phyloP scores from a whole-genome alignment of 208 protist species.

The Naegleria fowleri region DNA sequence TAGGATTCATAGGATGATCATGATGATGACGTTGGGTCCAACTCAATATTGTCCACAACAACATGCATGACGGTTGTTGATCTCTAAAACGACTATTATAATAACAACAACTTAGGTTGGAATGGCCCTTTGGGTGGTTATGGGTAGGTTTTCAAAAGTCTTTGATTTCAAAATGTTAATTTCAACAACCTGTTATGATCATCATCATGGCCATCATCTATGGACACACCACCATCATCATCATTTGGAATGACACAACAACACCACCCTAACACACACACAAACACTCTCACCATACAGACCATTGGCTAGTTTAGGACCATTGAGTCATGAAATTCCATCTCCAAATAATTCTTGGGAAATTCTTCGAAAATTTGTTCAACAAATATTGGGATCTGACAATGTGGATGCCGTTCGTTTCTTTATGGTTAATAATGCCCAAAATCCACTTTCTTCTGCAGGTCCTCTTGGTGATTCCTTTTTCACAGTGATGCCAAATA shows the following conservation, averaged over 20 bases:
- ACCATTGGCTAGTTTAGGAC: neutral
- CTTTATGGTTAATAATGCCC: neutral
- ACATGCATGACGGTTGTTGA: no score
- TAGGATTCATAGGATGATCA: no score
- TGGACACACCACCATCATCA: no score
- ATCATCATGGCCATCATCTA: no score
- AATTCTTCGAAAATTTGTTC: neutral
- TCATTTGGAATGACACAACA: no score
- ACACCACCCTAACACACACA: no score
- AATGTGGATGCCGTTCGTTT: neutral
- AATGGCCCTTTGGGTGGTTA: neutral
- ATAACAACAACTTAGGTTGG: neutral
- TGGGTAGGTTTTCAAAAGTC: neutral
- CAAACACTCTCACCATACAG: neutral
- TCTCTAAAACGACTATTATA: no score
- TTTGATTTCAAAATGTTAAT: no score
- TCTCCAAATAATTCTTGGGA: neutral
- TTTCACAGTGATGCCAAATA: neutral
- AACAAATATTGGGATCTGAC: neutral
- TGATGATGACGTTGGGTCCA: no score
- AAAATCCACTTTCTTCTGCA: neutral
- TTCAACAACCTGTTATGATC: no score
- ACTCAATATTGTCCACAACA: no score
- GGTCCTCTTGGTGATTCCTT: neutral
- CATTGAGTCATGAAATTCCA: neutral